phyloP scores from a whole-genome alignment of 148 eudicot species.

The Camellia granthamiana region DNA sequence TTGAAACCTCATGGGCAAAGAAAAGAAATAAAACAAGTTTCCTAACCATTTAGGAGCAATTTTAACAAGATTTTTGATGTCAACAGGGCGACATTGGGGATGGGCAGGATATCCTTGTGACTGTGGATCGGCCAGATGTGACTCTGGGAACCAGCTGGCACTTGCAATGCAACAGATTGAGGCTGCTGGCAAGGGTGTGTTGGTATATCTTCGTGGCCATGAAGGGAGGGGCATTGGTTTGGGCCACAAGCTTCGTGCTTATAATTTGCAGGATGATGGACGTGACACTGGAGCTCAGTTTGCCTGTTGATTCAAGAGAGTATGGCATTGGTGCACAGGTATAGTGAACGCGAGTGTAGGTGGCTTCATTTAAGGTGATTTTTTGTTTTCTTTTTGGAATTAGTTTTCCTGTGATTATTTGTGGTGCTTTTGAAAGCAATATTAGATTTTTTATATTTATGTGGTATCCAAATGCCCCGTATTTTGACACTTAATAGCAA shows the following conservation, averaged over 20 bases:
- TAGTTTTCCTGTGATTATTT: not conserved
- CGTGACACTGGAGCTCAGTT: conserved; percentile 67
- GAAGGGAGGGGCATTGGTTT: conserved; percentile 77
- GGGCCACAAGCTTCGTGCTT: conserved; percentile 72
- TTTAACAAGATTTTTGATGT: not conserved
- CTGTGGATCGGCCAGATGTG: conserved; percentile 81
- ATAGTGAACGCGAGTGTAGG: conserved; percentile 4
- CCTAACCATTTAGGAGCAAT: not conserved
- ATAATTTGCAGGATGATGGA: conserved; percentile 66
- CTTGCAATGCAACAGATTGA: conserved; percentile 71
- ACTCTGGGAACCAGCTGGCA: conserved; percentile 63
- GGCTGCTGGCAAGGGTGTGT: conserved; percentile 58
- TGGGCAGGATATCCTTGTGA: conserved; percentile 75
- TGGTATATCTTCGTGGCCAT: conserved; percentile 73
- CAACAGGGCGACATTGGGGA: conserved; percentile 86
- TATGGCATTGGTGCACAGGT: conserved; percentile 81
- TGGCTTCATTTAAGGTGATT: not conserved
- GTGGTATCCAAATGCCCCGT: not conserved
- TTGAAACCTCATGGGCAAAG: not conserved
- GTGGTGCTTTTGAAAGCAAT: not conserved
- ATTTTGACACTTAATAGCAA: not conserved
- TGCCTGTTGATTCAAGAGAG: conserved; percentile 75
- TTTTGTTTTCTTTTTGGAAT: not conserved
- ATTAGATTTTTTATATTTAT: not conserved
- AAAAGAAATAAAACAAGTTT: not conserved